Conservation (phyloP, 2,329 filamentous ascomycete species). For the Pyricularia sp. region DNA sequence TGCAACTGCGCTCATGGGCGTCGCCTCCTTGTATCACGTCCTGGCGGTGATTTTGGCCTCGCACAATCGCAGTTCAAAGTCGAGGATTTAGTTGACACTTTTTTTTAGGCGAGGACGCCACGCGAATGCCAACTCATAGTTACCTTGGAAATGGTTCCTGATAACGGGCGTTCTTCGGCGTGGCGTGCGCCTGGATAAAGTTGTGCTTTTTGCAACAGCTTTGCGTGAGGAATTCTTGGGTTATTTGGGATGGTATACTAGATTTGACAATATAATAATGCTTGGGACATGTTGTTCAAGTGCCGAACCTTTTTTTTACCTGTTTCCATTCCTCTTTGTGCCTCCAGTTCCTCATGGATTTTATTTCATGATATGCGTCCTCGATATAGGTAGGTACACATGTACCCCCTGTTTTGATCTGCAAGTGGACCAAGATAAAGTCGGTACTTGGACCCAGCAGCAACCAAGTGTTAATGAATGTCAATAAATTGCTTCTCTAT, state of each 20-base stretch:
- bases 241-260: not conserved
- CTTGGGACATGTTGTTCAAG: not conserved
- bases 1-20: slow-evolving; percentile 33
- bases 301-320: not conserved
- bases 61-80: slow-evolving; percentile 17
- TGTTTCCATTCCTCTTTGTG: not conserved
- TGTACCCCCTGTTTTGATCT: too few species aligned
- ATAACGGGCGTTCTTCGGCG: not conserved
- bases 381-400: too few species aligned
- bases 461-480: too few species aligned
- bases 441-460: too few species aligned
- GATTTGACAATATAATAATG: not conserved
- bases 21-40: slow-evolving; percentile 30
- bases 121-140: not conserved
- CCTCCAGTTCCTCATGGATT: not conserved
- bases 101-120: not conserved
- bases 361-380: too few species aligned
- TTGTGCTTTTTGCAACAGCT: not conserved
- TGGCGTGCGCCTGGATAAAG: not conserved
- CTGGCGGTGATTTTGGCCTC: slow-evolving; percentile 21
- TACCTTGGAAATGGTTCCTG: not conserved
- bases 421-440: too few species aligned
- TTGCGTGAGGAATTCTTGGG: not conserved
- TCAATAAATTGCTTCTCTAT: too few species aligned
- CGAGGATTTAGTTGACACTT: too few species aligned